Percentiles rank a stretch among this genome's conserved stretches.
Conservation (phyloP, 2,329 filamentous ascomycete genomes). For the Epicoccum sorghinum region DNA sequence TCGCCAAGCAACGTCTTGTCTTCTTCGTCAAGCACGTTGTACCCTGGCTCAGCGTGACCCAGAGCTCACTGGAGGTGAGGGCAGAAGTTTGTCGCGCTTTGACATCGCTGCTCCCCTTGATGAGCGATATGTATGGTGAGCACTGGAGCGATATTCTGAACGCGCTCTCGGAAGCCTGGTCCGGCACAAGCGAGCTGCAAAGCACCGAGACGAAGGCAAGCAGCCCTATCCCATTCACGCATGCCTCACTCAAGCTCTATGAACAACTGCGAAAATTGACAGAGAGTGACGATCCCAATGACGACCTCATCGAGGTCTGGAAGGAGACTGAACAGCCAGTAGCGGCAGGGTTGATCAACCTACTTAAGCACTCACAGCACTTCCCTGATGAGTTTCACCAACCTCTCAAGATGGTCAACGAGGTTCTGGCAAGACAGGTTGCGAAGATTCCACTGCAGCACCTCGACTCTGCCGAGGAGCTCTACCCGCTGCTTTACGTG, state of each 20-base stretch:
- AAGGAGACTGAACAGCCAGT: conserved; percentile 64
- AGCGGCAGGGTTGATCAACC: conserved; percentile 63
- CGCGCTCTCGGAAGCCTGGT: conserved; percentile 47
- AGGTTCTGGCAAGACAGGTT: conserved; percentile 73
- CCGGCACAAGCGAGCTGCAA: conserved; percentile 30
- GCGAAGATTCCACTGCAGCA: conserved; percentile 67
- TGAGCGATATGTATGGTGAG: conserved; percentile 83
- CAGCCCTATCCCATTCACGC: conserved; percentile 61
- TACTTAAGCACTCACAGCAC: conserved; percentile 64
- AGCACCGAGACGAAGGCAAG: conserved; percentile 27
- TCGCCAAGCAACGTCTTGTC: conserved; percentile 71
- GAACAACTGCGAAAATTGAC: conserved; percentile 65
- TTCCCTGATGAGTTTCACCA: conserved; percentile 63
- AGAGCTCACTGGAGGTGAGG: conserved; percentile 58
- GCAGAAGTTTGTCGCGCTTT: conserved; percentile 62
- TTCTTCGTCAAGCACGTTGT: conserved; percentile 83
- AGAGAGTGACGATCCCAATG: conserved; percentile 70
- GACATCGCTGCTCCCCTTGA: conserved; percentile 68
- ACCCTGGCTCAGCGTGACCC: conserved; percentile 67
- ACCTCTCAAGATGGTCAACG: conserved; percentile 76
- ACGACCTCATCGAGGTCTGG: conserved; percentile 81
- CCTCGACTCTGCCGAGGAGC: conserved; percentile 67
- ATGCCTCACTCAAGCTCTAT: conserved; percentile 76
- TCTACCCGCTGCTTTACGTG: conserved; percentile 79
- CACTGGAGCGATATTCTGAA: conserved; percentile 71